These are phyloP conservation scores for Yarrowia hollandica DNA, from an alignment of 805 yeast species.

Conservation along the genomic window DNA sequence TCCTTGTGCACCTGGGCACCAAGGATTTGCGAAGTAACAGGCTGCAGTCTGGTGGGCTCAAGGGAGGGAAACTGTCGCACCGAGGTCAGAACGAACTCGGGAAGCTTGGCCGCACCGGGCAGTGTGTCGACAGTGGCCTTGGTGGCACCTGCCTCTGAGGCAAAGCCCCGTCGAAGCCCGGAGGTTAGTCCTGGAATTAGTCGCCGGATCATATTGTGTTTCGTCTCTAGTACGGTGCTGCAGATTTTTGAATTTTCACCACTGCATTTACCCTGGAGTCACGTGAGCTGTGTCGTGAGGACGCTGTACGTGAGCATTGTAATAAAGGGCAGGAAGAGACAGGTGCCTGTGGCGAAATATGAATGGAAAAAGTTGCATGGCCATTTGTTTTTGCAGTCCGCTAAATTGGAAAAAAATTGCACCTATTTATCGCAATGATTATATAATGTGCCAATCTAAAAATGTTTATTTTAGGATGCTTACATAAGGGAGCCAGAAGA, in stretches of 20 bases:
- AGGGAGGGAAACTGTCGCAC: slow-evolving; percentile 84
- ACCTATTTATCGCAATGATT: no score
- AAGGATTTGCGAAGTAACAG: slow-evolving; percentile 70
- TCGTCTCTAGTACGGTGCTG: not conserved
- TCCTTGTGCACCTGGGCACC: slow-evolving; percentile 84
- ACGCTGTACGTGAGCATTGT: no score
- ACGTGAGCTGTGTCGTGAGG: not conserved
- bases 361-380: no score
- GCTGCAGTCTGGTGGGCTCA: slow-evolving; percentile 76
- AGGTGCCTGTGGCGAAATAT: no score
- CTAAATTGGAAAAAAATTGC: no score
- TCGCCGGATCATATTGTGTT: slow-evolving; percentile 28
- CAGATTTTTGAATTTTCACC: slow-evolving; percentile 21
- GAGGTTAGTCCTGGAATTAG: slow-evolving; percentile 11
- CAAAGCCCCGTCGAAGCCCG: slow-evolving; percentile 25
- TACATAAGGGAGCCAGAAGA: no score
- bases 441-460: no score
- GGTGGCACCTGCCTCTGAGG: slow-evolving; percentile 27
- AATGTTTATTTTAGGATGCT: no score
- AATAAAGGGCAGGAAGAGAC: no score
- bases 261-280: not conserved
- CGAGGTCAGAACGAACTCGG: slow-evolving; percentile 72
- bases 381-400: no score
- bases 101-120: slow-evolving; percentile 44
- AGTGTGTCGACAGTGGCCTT: slow-evolving; percentile 8